phyloP scores from a whole-genome alignment of 495 filamentous ascomycete genomes.

The Chaetomium cochliodes region DNA sequence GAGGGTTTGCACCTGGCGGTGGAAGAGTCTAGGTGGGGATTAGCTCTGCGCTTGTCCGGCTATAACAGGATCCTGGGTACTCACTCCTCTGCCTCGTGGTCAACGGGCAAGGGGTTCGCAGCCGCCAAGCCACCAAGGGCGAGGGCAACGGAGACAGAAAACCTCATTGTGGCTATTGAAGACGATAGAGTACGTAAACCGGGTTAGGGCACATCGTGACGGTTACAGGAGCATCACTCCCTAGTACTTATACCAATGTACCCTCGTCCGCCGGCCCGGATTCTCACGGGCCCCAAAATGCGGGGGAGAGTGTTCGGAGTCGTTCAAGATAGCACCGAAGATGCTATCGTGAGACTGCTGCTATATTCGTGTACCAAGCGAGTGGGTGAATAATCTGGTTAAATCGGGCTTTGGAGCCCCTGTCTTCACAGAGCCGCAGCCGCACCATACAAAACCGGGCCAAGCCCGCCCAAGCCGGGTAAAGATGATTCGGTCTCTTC shows the following conservation, averaged over 20 bases:
- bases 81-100: neutral
- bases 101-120: constrained; percentile 1
- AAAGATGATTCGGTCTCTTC: neutral
- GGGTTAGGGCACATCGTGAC: too few relatives aligned
- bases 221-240: too few relatives aligned
- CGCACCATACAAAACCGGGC: neutral
- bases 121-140: constrained; percentile 8
- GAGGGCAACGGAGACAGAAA: constrained; percentile 4
- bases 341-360: too few relatives aligned
- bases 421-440: neutral
- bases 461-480: neutral
- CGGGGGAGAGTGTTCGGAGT: too few relatives aligned
- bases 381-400: too few relatives aligned
- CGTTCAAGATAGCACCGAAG: too few relatives aligned
- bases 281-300: too few relatives aligned
- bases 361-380: too few relatives aligned
- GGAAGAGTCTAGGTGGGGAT: neutral
- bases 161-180: neutral
- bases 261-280: too few relatives aligned
- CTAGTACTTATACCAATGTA: too few relatives aligned
- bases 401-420: neutral
- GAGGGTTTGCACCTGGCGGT: constrained; percentile 8
- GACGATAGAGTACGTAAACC: neutral
- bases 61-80: neutral
- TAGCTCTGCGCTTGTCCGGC: neutral